Conservation (phyloP, 495 filamentous ascomycete genomes). For the Glutinoglossum americanum region DNA sequence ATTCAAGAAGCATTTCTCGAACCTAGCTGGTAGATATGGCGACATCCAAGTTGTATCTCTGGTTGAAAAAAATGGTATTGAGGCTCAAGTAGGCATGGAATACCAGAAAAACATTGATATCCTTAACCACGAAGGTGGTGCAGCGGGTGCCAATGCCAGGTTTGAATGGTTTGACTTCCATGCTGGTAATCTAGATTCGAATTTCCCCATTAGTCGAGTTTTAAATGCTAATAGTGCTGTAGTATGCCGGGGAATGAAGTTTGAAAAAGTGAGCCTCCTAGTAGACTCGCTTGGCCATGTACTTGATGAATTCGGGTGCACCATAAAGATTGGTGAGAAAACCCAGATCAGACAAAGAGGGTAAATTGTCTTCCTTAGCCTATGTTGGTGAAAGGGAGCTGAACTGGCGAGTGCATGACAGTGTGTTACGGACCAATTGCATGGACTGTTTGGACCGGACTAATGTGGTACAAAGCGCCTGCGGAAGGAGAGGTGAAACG, state of each 20-base stretch:
- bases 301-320: conserved; percentile 42
- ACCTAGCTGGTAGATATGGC: conserved; percentile 44
- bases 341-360: conserved; percentile 35
- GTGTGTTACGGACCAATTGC: conserved; percentile 75
- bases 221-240: background rate
- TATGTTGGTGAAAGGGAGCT: background rate
- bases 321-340: conserved; percentile 28
- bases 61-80: conserved; percentile 67
- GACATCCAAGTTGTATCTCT: conserved; percentile 57
- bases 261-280: conserved; percentile 71
- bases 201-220: conserved; percentile 8
- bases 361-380: background rate
- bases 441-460: conserved; percentile 61
- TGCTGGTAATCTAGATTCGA: conserved; percentile 14
- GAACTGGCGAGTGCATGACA: background rate
- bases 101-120: conserved; percentile 43
- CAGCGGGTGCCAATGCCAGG: conserved; percentile 29
- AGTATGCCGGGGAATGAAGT: conserved; percentile 78
- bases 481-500: background rate
- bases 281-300: conserved; percentile 43
- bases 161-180: conserved; percentile 98
- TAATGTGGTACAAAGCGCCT: conserved; percentile 3
- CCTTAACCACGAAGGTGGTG: conserved; percentile 38
- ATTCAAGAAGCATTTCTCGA: conserved; percentile 56
- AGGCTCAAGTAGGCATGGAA: conserved; percentile 51